These are phyloP conservation scores for Cyclotella cryptica DNA, from an alignment of 108 stramenopile species.

Conservation along the genomic window DNA sequence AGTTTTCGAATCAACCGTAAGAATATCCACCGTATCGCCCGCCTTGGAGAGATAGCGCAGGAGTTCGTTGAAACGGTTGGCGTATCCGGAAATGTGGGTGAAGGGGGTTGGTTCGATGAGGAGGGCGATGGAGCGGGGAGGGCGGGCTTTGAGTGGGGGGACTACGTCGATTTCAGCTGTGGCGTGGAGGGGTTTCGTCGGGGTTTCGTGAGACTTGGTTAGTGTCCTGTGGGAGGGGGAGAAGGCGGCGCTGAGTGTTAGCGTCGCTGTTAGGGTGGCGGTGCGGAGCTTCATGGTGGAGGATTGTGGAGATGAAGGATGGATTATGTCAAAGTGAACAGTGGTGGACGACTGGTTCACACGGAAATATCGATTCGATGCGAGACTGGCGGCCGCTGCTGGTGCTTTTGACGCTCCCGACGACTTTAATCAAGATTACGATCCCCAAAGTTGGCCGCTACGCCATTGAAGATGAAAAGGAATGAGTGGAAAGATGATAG, in stretches of 20 bases:
- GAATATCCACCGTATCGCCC: conserved; percentile 88
- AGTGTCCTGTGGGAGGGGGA: conserved; percentile 15
- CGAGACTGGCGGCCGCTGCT: background rate
- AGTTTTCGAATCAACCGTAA: conserved; percentile 91
- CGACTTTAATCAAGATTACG: no score
- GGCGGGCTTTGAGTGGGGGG: conserved; percentile 66
- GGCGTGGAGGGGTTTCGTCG: conserved; percentile 1
- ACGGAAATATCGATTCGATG: no score
- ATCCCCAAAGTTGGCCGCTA: no score
- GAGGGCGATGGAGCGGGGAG: conserved; percentile 75
- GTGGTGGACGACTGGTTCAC: background rate
- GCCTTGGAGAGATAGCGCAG: conserved; percentile 87
- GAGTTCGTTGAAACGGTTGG: conserved; percentile 98
- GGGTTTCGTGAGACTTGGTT: background rate
- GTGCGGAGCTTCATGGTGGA: conserved; percentile 31
- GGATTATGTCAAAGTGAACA: background rate
- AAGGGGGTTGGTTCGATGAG: conserved; percentile 95
- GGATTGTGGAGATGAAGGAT: background rate
- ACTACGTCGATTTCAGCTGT: conserved; percentile 33
- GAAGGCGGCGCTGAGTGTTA: conserved; percentile 13
- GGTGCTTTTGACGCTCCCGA: no score
- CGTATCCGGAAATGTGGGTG: conserved; percentile 96
- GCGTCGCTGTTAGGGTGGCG: conserved; percentile 16
- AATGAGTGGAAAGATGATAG: no score
- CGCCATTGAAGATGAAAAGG: no score